Evolutionary conservation across 805 yeast species (phyloP).

Genomic region (Kluyveromyces lactis): DNA sequence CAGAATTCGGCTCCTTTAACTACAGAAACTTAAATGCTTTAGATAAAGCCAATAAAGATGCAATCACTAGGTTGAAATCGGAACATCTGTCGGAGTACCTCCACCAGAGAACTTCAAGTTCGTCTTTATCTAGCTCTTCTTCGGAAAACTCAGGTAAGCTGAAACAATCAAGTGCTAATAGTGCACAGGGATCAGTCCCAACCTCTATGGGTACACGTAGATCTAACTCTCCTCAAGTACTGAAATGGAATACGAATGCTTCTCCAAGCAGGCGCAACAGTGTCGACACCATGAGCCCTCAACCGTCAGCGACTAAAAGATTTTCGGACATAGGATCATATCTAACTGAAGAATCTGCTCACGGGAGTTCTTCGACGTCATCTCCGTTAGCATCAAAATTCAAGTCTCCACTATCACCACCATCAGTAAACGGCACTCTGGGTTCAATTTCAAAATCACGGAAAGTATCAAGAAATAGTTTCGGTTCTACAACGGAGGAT

Average conservation of each 20-base stretch:
- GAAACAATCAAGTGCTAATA: background rate
- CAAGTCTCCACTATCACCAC: constrained; percentile 25
- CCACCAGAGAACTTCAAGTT: constrained; percentile 24
- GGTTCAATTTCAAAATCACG: constrained; percentile 41
- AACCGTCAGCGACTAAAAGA: background rate
- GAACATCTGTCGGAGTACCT: constrained; percentile 52
- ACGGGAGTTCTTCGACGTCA: constrained; percentile 2
- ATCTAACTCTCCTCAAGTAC: constrained; percentile 20
- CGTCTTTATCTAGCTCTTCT: constrained; percentile 32
- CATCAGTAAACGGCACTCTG: constrained; percentile 13
- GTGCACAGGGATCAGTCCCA: background rate
- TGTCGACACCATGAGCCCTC: constrained; percentile 11
- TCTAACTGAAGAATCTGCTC: background rate
- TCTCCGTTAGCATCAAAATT: constrained; percentile 13
- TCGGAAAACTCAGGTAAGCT: constrained; percentile 21
- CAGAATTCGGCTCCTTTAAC: constrained; percentile 86
- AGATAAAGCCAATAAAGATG: constrained; percentile 91
- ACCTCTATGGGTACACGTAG: constrained; percentile 5
- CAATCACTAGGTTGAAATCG: constrained; percentile 73
- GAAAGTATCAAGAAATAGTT: constrained; percentile 12
- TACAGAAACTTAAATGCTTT: constrained; percentile 83
- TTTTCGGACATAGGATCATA: background rate
- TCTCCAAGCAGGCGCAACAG: constrained; percentile 23
- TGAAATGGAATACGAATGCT: constrained; percentile 10
- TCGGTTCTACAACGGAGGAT: constrained; percentile 17